These are phyloP conservation scores for Apophysomyces elegans DNA, from an alignment of 371 early-diverging fungal genomes.

Conservation along the genomic window DNA sequence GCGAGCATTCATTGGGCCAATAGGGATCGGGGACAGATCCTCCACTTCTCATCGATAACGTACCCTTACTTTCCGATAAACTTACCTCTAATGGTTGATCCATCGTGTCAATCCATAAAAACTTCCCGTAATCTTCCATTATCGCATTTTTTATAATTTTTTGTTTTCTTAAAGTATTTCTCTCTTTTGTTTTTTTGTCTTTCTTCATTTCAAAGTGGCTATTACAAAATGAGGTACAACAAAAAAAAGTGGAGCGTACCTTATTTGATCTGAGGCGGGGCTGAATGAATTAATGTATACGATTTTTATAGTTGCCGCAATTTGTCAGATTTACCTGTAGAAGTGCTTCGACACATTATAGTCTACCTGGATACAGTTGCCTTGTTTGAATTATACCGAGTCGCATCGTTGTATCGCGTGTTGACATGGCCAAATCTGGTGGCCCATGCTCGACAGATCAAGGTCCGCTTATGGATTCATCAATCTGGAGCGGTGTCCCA, in stretches of 20 bases:
- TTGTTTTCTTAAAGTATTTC: not conserved
- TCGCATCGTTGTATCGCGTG: conserved; percentile 17
- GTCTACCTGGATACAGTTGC: conserved; percentile 18
- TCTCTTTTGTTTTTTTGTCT: not conserved
- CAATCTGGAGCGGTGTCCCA: conserved; percentile 17
- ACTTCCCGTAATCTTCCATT: conserved; percentile 2
- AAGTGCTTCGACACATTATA: conserved; percentile 19
- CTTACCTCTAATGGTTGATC: conserved; percentile 9
- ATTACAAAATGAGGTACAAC: too few relatives aligned
- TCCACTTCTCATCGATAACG: conserved; percentile 3
- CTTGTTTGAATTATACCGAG: conserved; percentile 22
- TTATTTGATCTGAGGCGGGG: not conserved
- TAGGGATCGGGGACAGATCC: conserved; percentile 4
- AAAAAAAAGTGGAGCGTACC: too few relatives aligned
- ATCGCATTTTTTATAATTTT: not conserved
- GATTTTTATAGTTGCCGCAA: not conserved
- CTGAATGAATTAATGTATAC: not conserved
- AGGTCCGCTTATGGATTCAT: conserved; percentile 28
- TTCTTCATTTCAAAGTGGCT: too few relatives aligned
- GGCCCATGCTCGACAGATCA: conserved; percentile 20
- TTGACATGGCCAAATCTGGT: conserved; percentile 26
- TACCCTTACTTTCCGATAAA: not conserved
- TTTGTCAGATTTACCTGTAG: conserved; percentile 14
- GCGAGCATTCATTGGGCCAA: conserved; percentile 5
- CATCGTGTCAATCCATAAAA: conserved; percentile 3